Evolutionary conservation across 164 flowering plant genomes (phyloP).

Genomic region (Annona cherimola): DNA sequence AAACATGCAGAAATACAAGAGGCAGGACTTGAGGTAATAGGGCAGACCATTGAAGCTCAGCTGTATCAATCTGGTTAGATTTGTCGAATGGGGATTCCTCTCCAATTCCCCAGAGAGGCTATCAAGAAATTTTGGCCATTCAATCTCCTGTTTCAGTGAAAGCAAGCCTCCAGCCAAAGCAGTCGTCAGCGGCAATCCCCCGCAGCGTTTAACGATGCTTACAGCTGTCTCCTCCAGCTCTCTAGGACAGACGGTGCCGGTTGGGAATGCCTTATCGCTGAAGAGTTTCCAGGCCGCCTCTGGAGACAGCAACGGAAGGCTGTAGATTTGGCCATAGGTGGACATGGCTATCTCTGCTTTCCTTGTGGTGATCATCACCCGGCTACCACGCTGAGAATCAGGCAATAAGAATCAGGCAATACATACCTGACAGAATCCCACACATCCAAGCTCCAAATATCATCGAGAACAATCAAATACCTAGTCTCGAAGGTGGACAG

Average conservation of each 20-base stretch:
- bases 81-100: not conserved
- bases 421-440: slow-evolving; percentile 29
- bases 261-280: not conserved
- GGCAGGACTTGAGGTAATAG: slow-evolving; percentile 10
- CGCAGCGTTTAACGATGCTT: not conserved
- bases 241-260: not conserved
- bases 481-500: not conserved
- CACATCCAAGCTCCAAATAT: slow-evolving; percentile 39
- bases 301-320: not conserved
- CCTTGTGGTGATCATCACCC: slow-evolving; percentile 37
- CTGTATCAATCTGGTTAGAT: not conserved
- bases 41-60: slow-evolving; percentile 14
- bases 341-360: slow-evolving; percentile 18
- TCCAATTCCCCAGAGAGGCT: not conserved
- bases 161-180: not conserved
- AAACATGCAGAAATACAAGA: slow-evolving; percentile 6
- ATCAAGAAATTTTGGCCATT: not conserved
- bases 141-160: not conserved
- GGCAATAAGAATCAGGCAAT: slow-evolving; percentile 37
- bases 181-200: not conserved
- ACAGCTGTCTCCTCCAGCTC: not conserved
- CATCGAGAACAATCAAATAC: slow-evolving; percentile 45
- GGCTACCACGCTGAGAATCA: slow-evolving; percentile 24
- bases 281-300: not conserved
- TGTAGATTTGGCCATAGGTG: not conserved